phyloP scores from a whole-genome alignment of 306 rosid species.

The Pyrus betulifolia region DNA sequence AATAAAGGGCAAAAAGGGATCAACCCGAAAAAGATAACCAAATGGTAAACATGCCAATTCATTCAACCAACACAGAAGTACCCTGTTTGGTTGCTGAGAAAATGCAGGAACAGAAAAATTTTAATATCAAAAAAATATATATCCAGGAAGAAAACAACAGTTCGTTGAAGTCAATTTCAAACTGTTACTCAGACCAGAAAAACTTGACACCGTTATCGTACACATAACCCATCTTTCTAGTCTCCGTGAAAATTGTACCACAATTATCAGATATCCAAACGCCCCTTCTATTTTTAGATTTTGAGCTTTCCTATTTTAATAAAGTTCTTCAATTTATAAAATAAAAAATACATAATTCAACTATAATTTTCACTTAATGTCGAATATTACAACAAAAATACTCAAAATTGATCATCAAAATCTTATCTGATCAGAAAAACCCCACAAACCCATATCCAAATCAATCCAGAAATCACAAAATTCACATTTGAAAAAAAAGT shows the following conservation, averaged over 20 bases:
- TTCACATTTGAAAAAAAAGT: not conserved
- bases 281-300: not conserved
- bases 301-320: not conserved
- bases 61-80: not conserved
- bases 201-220: not conserved
- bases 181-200: not conserved
- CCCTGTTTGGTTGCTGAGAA: slow-evolving; percentile 17
- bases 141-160: not conserved
- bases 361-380: not conserved
- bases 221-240: not conserved
- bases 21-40: not conserved
- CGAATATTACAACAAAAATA: not conserved
- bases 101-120: not conserved
- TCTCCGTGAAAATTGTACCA: not conserved
- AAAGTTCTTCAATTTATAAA: not conserved
- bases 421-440: not conserved
- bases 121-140: not conserved
- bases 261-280: not conserved
- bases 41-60: not conserved
- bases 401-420: not conserved
- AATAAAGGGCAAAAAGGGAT: slow-evolving; percentile 1
- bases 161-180: not conserved
- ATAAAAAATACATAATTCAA: not conserved
- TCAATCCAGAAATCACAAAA: not conserved
- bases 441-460: not conserved